These are phyloP conservation scores for Podospora sp. DNA, from an alignment of 495 filamentous ascomycete genomes.

Conservation along the genomic window DNA sequence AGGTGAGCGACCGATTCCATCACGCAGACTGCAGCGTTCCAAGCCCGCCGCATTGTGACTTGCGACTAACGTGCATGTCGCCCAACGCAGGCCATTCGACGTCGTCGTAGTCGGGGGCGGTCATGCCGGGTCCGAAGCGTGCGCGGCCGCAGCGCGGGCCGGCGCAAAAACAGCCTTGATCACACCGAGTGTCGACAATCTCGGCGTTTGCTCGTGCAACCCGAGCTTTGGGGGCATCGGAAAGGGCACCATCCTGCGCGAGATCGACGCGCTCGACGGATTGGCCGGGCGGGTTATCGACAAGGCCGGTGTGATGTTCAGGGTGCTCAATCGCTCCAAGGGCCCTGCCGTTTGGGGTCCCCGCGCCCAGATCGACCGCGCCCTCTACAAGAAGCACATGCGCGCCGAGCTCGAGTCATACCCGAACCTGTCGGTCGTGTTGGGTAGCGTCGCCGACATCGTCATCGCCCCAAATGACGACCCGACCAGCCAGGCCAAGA, in stretches of 20 bases:
- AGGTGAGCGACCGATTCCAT: conserved; percentile 31
- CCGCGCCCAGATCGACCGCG: conserved; percentile 92
- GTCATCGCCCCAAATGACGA: conserved; percentile 61
- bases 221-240: conserved; percentile 97
- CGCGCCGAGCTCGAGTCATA: conserved; percentile 79
- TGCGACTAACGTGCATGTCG: background rate
- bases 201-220: conserved; percentile 97
- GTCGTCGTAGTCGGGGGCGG: conserved; percentile 95
- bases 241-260: conserved; percentile 95
- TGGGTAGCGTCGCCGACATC: conserved; percentile 91
- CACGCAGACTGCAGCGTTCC: background rate
- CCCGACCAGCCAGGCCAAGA: conserved; percentile 56
- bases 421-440: conserved; percentile 73
- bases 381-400: conserved; percentile 90
- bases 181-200: conserved; percentile 82
- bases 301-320: conserved; percentile 91
- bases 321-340: conserved; percentile 82
- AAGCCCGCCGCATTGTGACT: background rate
- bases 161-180: conserved; percentile 89
- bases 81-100: conserved; percentile 68
- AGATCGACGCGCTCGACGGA: conserved; percentile 94
- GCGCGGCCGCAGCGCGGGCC: conserved; percentile 86
- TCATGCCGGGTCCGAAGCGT: conserved; percentile 93
- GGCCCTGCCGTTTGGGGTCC: conserved; percentile 97
- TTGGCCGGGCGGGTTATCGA: conserved; percentile 88